Evolutionary conservation across 305 asterid species (phyloP).

Genomic region (Plantago rigida): DNA sequence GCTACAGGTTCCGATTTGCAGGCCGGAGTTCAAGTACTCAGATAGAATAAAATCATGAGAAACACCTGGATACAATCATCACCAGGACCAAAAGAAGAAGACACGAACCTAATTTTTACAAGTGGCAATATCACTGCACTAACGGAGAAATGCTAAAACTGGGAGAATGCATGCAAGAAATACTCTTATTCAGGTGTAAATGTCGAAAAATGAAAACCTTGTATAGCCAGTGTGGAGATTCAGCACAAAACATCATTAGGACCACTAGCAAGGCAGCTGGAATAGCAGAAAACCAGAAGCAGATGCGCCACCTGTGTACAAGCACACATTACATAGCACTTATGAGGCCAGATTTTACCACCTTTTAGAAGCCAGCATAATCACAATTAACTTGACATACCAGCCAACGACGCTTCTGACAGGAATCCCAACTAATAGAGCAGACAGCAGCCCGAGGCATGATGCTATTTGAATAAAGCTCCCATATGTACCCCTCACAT

Average conservation of each 20-base stretch:
- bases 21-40: too few relatives aligned
- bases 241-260: slow-evolving; percentile 78
- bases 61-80: too few relatives aligned
- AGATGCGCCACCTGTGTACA: slow-evolving; percentile 74
- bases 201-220: slow-evolving; percentile 42
- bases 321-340: slow-evolving; percentile 24
- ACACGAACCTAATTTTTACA: too few relatives aligned
- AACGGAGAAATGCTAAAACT: neutral
- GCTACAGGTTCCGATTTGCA: too few relatives aligned
- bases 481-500: slow-evolving; percentile 89
- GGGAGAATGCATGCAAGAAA: slow-evolving; percentile 6
- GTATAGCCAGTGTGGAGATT: slow-evolving; percentile 88
- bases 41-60: too few relatives aligned
- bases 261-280: slow-evolving; percentile 74
- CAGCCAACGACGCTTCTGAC: slow-evolving; percentile 64
- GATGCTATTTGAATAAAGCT: slow-evolving; percentile 84
- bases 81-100: too few relatives aligned
- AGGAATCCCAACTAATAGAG: slow-evolving; percentile 73
- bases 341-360: slow-evolving; percentile 10
- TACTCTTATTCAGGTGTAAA: slow-evolving; percentile 16
- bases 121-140: too few relatives aligned
- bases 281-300: slow-evolving; percentile 72
- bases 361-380: slow-evolving; percentile 6
- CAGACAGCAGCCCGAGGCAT: slow-evolving; percentile 69
- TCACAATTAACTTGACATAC: slow-evolving; percentile 36